Conservation (phyloP, 257 asterid species). For the Forsythia viridissima region DNA sequence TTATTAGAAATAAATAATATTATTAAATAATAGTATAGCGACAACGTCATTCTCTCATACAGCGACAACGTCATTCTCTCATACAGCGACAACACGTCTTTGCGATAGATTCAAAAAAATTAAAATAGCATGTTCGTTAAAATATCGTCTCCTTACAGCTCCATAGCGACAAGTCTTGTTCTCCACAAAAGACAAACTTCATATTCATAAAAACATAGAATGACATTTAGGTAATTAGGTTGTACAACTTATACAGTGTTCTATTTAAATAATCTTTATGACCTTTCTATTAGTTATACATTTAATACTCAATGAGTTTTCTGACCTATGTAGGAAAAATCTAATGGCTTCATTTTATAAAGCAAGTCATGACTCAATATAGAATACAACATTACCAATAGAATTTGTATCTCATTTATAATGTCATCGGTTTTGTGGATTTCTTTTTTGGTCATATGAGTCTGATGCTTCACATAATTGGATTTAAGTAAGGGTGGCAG, state of each 20-base stretch:
- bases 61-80: no score
- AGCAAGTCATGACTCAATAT: not conserved
- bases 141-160: no score
- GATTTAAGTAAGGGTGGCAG: not conserved
- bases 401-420: not conserved
- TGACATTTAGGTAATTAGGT: not conserved
- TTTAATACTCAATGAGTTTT: not conserved
- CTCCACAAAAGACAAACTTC: not conserved
- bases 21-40: no score
- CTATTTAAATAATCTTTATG: not conserved
- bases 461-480: not conserved
- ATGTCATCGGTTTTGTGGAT: not conserved
- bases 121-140: no score
- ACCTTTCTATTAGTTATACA: not conserved
- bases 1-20: no score
- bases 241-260: not conserved
- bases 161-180: not conserved
- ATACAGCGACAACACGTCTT: no score
- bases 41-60: no score
- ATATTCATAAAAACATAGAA: slow-evolving; percentile 11
- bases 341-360: not conserved
- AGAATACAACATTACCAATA: not conserved
- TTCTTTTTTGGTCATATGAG: not conserved
- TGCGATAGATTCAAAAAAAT: no score
- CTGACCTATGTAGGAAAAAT: not conserved